Base-by-base conservation (phyloP, 1,284 basidiomycete genomes). In the Meripilus lineatus region DNA sequence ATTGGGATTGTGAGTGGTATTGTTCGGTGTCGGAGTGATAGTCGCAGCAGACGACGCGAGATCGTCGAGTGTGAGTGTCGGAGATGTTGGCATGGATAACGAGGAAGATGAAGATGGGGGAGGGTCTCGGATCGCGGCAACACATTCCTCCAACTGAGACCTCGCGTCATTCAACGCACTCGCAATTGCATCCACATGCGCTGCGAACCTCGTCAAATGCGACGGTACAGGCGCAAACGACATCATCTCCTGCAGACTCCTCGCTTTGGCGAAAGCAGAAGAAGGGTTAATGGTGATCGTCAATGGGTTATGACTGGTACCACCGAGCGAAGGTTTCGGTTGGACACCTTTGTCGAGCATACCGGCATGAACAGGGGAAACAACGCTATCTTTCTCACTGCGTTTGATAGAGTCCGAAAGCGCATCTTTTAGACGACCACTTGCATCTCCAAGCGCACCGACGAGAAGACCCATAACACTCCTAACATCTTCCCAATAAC, bases 401-500 rank as follows among this genome's bases (percentile, higher is more conserved):
- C 69, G 63, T 43, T 65, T 67, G 53, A 81, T 79, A 2, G 69
- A 66, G 15, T 79, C 73, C 14, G 79, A 75, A 17, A 89, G 64
- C 0, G 79, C 82, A 26, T 80, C 78, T 1, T 67, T 60, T 3
- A 90, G 68, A 20, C 79, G 65, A 8, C 75, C 66, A 8, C 79
- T 71, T 2, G 81, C 75, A 55, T 88, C 85, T 3, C 71, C 69
- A 33, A 89, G 68, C 4, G 84, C 74, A 28, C 71, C 79, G 2
- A 79, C 79, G 45, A 90, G 62, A 4, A 90, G 58, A 5, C 69
- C 71, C 69, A 87, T 81, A 24, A 90, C 75, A 30, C 79, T 78
- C 18, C 81, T 73, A 24, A 86, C 85, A 54, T 89, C 81, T 51
- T 89, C 86, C 86, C 86, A 90, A 54, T 90, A 90, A 5, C 68